A percentile compares a stretch with the other conserved stretches of the same genome.
phyloP scores from a whole-genome alignment of 257 asterid genomes.

The Orobanche coerulescens region DNA sequence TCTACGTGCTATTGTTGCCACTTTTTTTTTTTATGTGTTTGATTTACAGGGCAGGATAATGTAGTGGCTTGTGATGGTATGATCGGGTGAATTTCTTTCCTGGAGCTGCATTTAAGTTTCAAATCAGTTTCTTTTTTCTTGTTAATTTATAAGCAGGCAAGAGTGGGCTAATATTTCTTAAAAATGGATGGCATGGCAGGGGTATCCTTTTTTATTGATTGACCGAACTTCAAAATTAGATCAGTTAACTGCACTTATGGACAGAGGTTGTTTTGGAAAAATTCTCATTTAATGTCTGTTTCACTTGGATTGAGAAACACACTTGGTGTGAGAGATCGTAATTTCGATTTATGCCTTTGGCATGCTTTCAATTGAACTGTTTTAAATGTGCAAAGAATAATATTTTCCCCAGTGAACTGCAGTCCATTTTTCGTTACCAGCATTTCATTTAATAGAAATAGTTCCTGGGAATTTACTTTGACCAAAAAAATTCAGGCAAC shows the following conservation, averaged over 20 bases:
- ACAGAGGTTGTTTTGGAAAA: not conserved
- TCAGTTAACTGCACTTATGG: conserved; percentile 11
- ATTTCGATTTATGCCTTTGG: conserved; percentile 2
- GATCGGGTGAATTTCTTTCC: not conserved
- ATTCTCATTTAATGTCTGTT: not conserved
- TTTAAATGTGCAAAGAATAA: not conserved
- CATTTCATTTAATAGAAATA: not conserved
- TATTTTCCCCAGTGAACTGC: not conserved
- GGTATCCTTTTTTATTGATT: not conserved
- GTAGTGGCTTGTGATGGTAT: conserved; percentile 17
- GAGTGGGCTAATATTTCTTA: conserved; percentile 2
- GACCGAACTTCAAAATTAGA: not conserved
- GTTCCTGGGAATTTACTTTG: not conserved
- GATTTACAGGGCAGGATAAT: conserved; percentile 19
- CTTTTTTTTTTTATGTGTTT: not conserved
- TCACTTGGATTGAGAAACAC: conserved; percentile 3
- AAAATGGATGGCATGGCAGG: not conserved
- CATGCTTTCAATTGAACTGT: conserved; percentile 11
- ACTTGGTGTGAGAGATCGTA: not conserved
- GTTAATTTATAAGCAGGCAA: conserved; percentile 8
- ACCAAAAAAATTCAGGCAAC: not conserved
- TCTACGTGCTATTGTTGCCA: conserved; percentile 18
- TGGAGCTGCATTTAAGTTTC: conserved; percentile 3
- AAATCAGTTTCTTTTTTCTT: not conserved
- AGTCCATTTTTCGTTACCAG: conserved; percentile 1